Evolutionary conservation across 305 asterid genomes (phyloP), one percentile per base, ranked within the genome.

Genomic region (Solanum hybrid): DNA sequence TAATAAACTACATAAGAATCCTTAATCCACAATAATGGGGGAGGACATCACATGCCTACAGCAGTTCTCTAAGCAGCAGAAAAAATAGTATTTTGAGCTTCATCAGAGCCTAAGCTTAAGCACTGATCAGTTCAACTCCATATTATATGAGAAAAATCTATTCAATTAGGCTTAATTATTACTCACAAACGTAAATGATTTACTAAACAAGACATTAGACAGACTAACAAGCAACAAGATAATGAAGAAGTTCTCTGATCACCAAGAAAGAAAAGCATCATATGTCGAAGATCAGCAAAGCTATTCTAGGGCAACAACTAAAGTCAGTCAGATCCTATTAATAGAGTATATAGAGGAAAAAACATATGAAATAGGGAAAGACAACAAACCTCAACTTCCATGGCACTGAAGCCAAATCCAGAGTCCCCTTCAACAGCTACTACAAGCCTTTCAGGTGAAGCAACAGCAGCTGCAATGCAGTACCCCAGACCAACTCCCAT

Each of bases 381-480:
- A 42, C 78, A 79, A 91, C 91, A 31, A 89, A 95, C 98, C 98
- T 96, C 98, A 10, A 96, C 98, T 94, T 96, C 99, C 98, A 96
- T 96, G 38, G 97, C 99, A 93, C 98, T 96, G 93, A 96, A 96
- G 60, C 99, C 99, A 87, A 96, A 96, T 71, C 99, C 99, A 14
- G 99, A 96, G 92, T 96, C 99, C 86, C 99, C 99, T 94, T 96
- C 99, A 78, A 96, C 98, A 87, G 99, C 99, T 80, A 96, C 99
- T 85, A 96, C 98, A 29, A 96, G 93, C 91, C 98, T 93, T 76
- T 92, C 97, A 88, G 98, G 98, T 3, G 94, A 92, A 12, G 98
- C 98, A 87, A 95, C 96, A 1, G 98, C 98, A 92, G 99, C 99
- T 38, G 99, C 99, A 90, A 96, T 96, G 94, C 99, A 96, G 88